Evolutionary conservation across 768 basidiomycete species (phyloP).

Genomic region (Auriscalpium orientale): DNA sequence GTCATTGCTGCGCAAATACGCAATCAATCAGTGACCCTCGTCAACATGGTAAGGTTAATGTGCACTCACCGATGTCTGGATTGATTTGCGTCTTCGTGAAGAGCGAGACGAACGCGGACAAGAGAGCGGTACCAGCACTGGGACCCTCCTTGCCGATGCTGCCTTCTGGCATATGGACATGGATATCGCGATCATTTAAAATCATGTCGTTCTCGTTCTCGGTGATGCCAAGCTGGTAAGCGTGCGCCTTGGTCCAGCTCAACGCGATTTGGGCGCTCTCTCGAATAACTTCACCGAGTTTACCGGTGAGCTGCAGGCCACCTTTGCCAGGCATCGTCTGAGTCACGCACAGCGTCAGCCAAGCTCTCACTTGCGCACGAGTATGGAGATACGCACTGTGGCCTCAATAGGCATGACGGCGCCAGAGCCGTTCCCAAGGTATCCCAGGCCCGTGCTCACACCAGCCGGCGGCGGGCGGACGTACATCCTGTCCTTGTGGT

Average conservation of each 20-base stretch:
- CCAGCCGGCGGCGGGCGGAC: conserved; percentile 74
- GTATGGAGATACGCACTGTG: conserved; percentile 46
- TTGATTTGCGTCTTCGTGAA: conserved; percentile 79
- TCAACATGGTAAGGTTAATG: background rate
- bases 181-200: conserved; percentile 80
- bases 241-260: conserved; percentile 89
- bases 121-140: conserved; percentile 89
- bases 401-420: conserved; percentile 97
- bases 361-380: background rate
- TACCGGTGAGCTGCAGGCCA: conserved; percentile 85
- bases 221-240: conserved; percentile 84
- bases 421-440: conserved; percentile 92
- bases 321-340: conserved; percentile 98
- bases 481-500: conserved; percentile 93
- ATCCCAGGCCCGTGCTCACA: conserved; percentile 91
- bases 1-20: conserved; percentile 70
- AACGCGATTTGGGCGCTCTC: conserved; percentile 94
- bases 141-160: conserved; percentile 94
- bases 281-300: conserved; percentile 95
- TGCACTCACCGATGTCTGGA: conserved; percentile 76
- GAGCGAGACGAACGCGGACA: conserved; percentile 86
- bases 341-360: background rate
- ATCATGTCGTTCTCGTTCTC: conserved; percentile 62
- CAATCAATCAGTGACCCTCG: background rate
- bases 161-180: conserved; percentile 96